Percentiles rank a stretch among this genome's conserved stretches.
phyloP scores from a whole-genome alignment of 208 protist species.

The Leptomonas seymouri region DNA sequence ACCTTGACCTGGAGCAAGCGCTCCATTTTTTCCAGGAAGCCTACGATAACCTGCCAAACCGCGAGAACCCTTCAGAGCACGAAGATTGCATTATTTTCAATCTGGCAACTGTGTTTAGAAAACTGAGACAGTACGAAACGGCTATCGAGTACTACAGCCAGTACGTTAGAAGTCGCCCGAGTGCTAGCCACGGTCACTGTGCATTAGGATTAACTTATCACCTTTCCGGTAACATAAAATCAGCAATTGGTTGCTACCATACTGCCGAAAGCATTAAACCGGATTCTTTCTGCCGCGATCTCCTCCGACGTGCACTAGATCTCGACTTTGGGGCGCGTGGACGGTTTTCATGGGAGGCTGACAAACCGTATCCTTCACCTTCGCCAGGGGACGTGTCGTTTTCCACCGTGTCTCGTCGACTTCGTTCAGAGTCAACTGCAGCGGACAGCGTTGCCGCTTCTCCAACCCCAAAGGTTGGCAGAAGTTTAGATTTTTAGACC shows the following conservation, averaged over 20 bases:
- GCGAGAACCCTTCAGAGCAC: conserved; percentile 75
- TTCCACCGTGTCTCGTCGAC: conserved; percentile 57
- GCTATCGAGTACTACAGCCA: conserved; percentile 82
- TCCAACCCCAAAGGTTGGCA: conserved; percentile 55
- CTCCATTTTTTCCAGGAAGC: conserved; percentile 57
- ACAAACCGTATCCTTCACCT: conserved; percentile 34
- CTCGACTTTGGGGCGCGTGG: conserved; percentile 61
- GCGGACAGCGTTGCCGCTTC: conserved; percentile 48
- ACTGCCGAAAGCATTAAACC: conserved; percentile 82
- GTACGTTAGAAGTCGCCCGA: conserved; percentile 78
- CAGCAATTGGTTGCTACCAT: conserved; percentile 88
- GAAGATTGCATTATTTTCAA: conserved; percentile 91
- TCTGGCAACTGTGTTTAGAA: conserved; percentile 73
- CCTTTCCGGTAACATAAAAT: conserved; percentile 76
- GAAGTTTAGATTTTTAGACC: conserved; percentile 59
- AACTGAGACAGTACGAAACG: conserved; percentile 56
- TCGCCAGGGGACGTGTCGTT: conserved; percentile 72
- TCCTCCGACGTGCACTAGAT: conserved; percentile 80
- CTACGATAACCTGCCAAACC: conserved; percentile 62
- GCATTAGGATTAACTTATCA: conserved; percentile 90
- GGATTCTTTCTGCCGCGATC: conserved; percentile 84
- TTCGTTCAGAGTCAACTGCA: conserved; percentile 56
- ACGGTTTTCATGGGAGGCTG: conserved; percentile 41
- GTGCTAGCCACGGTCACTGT: conserved; percentile 77
- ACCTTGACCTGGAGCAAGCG: conserved; percentile 51